Percentiles rank a stretch among this genome's conserved stretches.
These are phyloP conservation scores for Nepenthes gracilis DNA, from an alignment of 148 eudicot species.

Conservation along the genomic window DNA sequence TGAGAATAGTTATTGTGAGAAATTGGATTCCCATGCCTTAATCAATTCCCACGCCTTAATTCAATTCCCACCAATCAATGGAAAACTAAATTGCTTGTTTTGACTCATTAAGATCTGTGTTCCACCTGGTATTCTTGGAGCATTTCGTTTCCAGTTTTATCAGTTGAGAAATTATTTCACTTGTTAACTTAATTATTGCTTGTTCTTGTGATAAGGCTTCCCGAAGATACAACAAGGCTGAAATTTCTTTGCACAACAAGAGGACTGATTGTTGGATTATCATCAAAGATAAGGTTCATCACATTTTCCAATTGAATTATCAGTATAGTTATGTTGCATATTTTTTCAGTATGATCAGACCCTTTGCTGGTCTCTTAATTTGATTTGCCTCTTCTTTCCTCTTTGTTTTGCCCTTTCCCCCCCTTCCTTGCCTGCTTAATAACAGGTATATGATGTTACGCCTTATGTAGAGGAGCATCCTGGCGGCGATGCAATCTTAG, in stretches of 20 bases:
- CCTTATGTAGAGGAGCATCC: conserved; percentile 97
- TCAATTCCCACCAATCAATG: no score
- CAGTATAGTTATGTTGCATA: neutral
- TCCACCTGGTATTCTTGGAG: neutral
- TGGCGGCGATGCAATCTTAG: conserved; percentile 93
- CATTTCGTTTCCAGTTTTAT: neutral
- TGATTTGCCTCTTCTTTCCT: neutral
- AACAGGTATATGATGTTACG: conserved; percentile 86
- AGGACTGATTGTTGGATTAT: conserved; percentile 96
- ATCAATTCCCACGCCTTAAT: no score
- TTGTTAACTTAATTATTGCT: neutral
- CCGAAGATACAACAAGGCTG: conserved; percentile 49
- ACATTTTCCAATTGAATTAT: neutral
- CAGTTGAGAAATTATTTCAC: conserved; percentile 1
- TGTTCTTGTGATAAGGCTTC: conserved; percentile 24
- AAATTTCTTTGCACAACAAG: conserved; percentile 71
- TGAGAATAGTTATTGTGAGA: no score
- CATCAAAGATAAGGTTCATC: conserved; percentile 75
- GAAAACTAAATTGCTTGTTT: no score
- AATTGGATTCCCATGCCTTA: no score
- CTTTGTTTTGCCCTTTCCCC: neutral
- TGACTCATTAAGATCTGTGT: neutral
- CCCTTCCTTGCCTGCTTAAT: conserved; percentile 1
- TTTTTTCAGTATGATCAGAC: neutral
- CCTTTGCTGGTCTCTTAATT: neutral